phyloP scores from a whole-genome alignment of 495 filamentous ascomycete species.

The Tuber calosporum region DNA sequence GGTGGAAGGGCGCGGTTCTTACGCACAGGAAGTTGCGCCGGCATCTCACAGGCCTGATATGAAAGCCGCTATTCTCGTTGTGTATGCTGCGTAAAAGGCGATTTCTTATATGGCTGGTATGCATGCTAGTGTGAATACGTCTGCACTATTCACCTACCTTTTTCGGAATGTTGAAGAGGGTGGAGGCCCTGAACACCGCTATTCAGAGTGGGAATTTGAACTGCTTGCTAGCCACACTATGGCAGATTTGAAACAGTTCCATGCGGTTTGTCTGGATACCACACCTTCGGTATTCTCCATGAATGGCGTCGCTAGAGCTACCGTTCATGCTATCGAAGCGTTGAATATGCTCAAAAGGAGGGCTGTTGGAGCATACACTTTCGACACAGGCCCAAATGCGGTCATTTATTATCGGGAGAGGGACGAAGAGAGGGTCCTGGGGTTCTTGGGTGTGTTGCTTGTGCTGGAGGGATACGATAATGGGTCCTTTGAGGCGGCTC shows the following conservation, averaged over 20 bases:
- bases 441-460: too few species aligned
- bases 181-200: slow-evolving; percentile 80
- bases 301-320: slow-evolving; percentile 84
- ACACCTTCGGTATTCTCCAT: slow-evolving; percentile 96
- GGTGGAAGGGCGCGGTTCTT: slow-evolving; percentile 70
- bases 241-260: slow-evolving; percentile 93
- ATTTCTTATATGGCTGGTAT: slow-evolving; percentile 85
- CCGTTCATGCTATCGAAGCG: too few species aligned
- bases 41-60: slow-evolving; percentile 91
- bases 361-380: too few species aligned
- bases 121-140: slow-evolving; percentile 90
- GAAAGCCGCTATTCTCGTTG: slow-evolving; percentile 82
- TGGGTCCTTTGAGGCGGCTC: too few species aligned
- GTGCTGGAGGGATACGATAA: too few species aligned
- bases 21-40: slow-evolving; percentile 77
- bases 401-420: too few species aligned
- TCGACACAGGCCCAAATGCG: too few species aligned
- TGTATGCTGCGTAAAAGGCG: slow-evolving; percentile 85
- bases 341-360: too few species aligned
- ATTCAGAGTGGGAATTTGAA: slow-evolving; percentile 69
- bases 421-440: too few species aligned
- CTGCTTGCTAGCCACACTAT: slow-evolving; percentile 85
- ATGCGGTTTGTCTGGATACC: slow-evolving; percentile 88
- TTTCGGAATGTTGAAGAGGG: slow-evolving; percentile 63
- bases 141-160: slow-evolving; percentile 67